Percentiles rank a stretch among this genome's conserved stretches.
Evolutionary conservation across 805 yeast genomes (phyloP).

Genomic region (Teunomyces stri): DNA sequence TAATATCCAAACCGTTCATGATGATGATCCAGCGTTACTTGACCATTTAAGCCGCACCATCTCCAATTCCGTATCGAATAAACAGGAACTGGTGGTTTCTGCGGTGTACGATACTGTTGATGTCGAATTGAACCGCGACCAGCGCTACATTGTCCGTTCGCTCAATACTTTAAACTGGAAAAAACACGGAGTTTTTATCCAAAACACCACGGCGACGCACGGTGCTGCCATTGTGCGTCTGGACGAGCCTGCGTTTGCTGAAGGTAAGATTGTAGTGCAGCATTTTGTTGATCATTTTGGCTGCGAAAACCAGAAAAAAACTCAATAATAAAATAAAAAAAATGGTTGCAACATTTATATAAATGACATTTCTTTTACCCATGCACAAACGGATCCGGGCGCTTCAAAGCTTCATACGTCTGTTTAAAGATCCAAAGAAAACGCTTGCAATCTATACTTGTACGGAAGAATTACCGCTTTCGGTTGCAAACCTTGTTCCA

Average conservation of each 20-base stretch:
- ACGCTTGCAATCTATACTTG: background rate
- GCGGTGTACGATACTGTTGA: constrained; percentile 60
- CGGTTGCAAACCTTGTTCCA: background rate
- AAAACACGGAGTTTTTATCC: constrained; percentile 68
- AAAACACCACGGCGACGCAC: constrained; percentile 66
- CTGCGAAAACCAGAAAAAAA: background rate
- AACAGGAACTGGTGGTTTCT: constrained; percentile 59
- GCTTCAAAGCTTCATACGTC: background rate
- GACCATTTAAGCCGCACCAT: constrained; percentile 12
- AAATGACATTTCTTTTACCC: background rate
- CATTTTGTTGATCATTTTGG: constrained; percentile 52
- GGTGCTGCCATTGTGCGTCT: constrained; percentile 77
- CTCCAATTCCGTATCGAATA: constrained; percentile 6
- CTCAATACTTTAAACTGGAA: constrained; percentile 65
- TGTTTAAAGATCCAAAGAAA: background rate
- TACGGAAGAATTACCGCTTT: background rate
- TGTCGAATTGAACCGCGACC: constrained; percentile 41
- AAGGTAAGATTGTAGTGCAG: constrained; percentile 64
- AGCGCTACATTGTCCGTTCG: constrained; percentile 50
- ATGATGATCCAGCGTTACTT: constrained; percentile 7
- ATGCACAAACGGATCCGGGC: background rate
- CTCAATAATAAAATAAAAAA: too few species aligned
- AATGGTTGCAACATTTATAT: background rate
- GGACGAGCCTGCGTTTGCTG: constrained; percentile 50
- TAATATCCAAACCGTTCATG: background rate